Conservation (phyloP, 1,284 basidiomycete species). For the Rhodotorula sp. region DNA sequence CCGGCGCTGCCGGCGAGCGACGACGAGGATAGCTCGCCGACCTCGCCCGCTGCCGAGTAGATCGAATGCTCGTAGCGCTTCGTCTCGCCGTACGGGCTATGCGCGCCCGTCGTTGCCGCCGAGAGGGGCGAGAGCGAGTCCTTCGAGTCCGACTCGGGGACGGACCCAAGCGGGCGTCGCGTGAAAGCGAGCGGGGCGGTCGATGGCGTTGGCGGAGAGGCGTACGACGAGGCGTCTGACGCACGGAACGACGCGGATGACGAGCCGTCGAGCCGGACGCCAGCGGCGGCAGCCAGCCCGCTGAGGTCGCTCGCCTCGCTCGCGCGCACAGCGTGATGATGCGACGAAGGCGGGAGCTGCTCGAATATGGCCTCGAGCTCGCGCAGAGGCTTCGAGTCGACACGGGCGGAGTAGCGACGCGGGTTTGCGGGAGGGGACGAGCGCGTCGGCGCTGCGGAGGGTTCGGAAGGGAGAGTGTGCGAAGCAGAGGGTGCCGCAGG, state of each 20-base stretch:
- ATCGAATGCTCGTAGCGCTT: constrained; percentile 18
- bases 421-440: neutral
- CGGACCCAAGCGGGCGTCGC: neutral
- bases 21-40: constrained; percentile 9
- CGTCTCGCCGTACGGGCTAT: constrained; percentile 13
- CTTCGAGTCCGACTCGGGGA: constrained; percentile 7
- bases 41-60: constrained; percentile 22
- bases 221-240: constrained; percentile 4
- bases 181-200: constrained; percentile 5
- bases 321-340: neutral
- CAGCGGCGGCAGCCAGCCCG: neutral
- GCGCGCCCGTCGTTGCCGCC: constrained; percentile 1
- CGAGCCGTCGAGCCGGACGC: neutral
- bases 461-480: constrained; percentile 11
- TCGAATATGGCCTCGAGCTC: constrained; percentile 29
- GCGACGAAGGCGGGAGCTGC: constrained; percentile 2
- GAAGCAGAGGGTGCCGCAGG: neutral
- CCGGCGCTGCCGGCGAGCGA: constrained; percentile 2
- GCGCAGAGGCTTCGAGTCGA: constrained; percentile 38
- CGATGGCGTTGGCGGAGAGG: neutral
- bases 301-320: constrained; percentile 12
- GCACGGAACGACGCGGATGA: neutral
- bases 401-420: constrained; percentile 18
- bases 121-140: constrained; percentile 4
- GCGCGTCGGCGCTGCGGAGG: neutral